Evolutionary conservation across 768 basidiomycete species (phyloP).

Genomic region (Hericium alpestre): DNA sequence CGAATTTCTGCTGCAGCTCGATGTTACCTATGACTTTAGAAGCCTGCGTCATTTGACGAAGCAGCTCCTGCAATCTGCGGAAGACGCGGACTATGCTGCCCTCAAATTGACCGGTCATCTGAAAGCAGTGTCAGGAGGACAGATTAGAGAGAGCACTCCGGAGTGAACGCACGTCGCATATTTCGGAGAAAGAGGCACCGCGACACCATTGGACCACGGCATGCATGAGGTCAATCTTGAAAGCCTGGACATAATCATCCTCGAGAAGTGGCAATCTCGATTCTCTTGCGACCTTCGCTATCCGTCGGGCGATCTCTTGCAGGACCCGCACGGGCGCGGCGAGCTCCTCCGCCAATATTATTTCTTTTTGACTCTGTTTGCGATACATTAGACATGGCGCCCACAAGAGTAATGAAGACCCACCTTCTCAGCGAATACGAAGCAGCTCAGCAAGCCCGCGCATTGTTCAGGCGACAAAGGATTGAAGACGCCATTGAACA

Average conservation of each 20-base stretch:
- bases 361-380: slow-evolving; percentile 68
- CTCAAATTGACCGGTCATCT: slow-evolving; percentile 96
- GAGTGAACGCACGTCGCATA: slow-evolving; percentile 66
- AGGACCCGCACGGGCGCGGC: slow-evolving; percentile 86
- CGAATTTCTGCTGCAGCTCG: slow-evolving; percentile 90
- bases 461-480: slow-evolving; percentile 81
- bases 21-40: slow-evolving; percentile 94
- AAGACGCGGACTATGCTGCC: slow-evolving; percentile 95
- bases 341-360: slow-evolving; percentile 85
- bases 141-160: background rate
- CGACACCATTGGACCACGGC: slow-evolving; percentile 96
- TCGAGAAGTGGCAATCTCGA: slow-evolving; percentile 82
- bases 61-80: slow-evolving; percentile 83
- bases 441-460: slow-evolving; percentile 90
- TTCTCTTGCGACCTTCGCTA: slow-evolving; percentile 95
- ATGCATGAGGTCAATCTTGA: slow-evolving; percentile 99
- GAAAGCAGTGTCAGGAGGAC: background rate
- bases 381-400: background rate
- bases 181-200: slow-evolving; percentile 89
- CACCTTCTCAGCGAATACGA: slow-evolving; percentile 96
- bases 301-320: slow-evolving; percentile 91
- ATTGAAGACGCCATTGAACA: slow-evolving; percentile 97
- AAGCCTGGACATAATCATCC: slow-evolving; percentile 89
- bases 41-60: slow-evolving; percentile 92
- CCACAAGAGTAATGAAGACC: slow-evolving; percentile 7